Evolutionary conservation across 257 asterid species (phyloP).

Genomic region (Paraleonurus japonicus): DNA sequence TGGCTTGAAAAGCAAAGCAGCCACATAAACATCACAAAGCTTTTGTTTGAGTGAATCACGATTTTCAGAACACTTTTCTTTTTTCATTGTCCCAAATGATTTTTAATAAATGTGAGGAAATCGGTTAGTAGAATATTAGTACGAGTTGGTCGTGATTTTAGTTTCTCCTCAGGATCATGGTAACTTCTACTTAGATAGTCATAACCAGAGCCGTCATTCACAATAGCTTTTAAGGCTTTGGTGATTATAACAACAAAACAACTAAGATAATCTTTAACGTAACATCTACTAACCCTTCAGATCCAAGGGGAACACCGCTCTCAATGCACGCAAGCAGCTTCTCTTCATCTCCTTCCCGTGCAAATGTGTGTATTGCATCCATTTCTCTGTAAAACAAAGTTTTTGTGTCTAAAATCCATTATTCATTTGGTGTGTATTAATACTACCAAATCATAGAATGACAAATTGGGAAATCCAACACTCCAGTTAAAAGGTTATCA

Average conservation of each 20-base stretch:
- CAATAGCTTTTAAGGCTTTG: neutral
- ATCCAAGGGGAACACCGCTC: neutral
- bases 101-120: neutral
- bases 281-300: neutral
- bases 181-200: neutral
- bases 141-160: neutral
- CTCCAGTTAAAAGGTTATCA: neutral
- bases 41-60: neutral
- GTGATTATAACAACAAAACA: neutral
- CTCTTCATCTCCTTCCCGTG: neutral
- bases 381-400: neutral
- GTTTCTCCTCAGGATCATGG: neutral
- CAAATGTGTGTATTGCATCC: neutral
- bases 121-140: neutral
- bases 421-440: neutral
- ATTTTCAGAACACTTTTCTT: neutral
- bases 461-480: neutral
- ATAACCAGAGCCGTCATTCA: neutral
- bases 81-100: neutral
- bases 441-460: neutral
- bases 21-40: neutral
- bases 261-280: neutral
- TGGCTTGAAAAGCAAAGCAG: neutral
- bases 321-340: neutral
- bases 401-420: neutral